Percentiles rank a stretch among this genome's conserved stretches.
These are phyloP conservation scores for Leptographium wingfieldii DNA, from an alignment of 2,329 filamentous ascomycete species.

Conservation along the genomic window DNA sequence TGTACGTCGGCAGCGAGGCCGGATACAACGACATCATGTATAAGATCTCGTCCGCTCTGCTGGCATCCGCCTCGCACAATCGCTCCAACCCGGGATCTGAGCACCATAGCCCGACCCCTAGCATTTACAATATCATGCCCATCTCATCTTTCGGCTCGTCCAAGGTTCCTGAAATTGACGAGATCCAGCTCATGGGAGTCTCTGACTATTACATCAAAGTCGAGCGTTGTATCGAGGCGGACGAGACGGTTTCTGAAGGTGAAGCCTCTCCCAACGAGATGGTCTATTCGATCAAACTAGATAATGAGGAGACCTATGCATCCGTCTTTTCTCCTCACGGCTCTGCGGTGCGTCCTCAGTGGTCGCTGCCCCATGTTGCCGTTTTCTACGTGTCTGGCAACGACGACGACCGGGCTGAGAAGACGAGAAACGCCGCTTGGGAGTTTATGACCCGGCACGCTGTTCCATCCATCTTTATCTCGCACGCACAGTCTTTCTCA, in stretches of 20 bases:
- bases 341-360: constrained; percentile 27
- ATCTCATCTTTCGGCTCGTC: constrained; percentile 34
- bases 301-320: constrained; percentile 24
- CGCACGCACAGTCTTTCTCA: constrained; percentile 27
- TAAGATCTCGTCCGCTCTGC: constrained; percentile 36
- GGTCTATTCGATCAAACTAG: constrained; percentile 26
- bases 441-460: constrained; percentile 33
- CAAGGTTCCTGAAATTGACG: constrained; percentile 24
- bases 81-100: neutral
- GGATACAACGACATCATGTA: constrained; percentile 28
- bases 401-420: constrained; percentile 24
- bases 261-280: constrained; percentile 16
- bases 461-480: constrained; percentile 35
- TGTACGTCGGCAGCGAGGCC: constrained; percentile 33
- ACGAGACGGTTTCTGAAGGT: constrained; percentile 17
- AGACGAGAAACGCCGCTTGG: constrained; percentile 29
- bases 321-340: constrained; percentile 24
- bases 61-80: constrained; percentile 22
- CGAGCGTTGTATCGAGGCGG: constrained; percentile 32
- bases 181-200: constrained; percentile 39
- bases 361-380: constrained; percentile 35
- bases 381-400: constrained; percentile 34
- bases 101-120: neutral
- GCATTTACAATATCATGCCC: constrained; percentile 37
- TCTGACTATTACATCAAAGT: constrained; percentile 38